Base-by-base conservation (phyloP, 2,329 filamentous ascomycete genomes). In the Penicillium sp. region DNA sequence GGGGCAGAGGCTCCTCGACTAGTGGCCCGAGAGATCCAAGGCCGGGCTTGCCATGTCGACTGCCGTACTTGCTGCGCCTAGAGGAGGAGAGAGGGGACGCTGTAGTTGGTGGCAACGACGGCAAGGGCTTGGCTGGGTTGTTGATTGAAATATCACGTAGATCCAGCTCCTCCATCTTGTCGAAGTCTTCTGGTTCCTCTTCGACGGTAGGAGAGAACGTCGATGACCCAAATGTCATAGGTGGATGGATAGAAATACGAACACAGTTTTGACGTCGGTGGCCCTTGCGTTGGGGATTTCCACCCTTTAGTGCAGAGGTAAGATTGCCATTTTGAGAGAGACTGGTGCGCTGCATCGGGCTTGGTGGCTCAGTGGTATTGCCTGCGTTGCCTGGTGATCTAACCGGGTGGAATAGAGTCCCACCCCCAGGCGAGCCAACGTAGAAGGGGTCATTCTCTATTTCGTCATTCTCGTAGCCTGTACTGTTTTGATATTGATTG, bases 261-360 rank as follows among this genome's bases (percentile, higher is more conserved):
- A 79, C 73, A 53, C 75, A 78, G 47, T 78, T 78, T 39, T 78
- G 75, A 38, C 76, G 72, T 49, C 69, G 68, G 57, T 79, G 76
- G 13, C 75, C 73, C 53, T 74, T 75, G 29, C 73, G 71, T n/a
- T 68, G 65, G 1, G 67, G 67, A 10, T 66, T 72, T 4, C 67
- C 65, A 8, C 67, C 66, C 50, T 74, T 75, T 53, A 75, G 52
- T 6, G 73, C 72, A 5, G 73, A 75, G 21, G 67, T 60, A 36
- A 72, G 51, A 31, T 67, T 64, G 2, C 61, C 55, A 39, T 61
- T 69, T 12, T 58, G 53, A 27, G 67, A 66, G 15, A 61, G 53
- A 33, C 66, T 68, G 7, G 65, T 56, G 23, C 59, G 50, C 15
- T 66, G 66, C 60, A 68, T 59, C 6, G 67, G 59, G 39, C 62